These are phyloP conservation scores for Sugiyamaella floridensis DNA, from an alignment of 805 yeast genomes.

Conservation along the genomic window DNA sequence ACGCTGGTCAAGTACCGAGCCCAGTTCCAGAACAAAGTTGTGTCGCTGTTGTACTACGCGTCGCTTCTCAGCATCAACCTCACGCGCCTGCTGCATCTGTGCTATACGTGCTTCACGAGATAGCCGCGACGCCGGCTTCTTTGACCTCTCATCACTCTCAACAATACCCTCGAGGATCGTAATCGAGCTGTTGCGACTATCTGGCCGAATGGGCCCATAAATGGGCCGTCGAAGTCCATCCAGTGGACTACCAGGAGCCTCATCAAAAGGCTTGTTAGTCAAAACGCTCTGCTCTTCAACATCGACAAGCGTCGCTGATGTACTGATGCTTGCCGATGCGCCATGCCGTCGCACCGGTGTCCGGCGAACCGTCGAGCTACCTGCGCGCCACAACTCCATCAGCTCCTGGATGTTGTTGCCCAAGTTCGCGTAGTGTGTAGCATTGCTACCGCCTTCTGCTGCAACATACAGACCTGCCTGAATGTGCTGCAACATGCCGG, in stretches of 20 bases:
- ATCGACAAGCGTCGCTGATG: constrained; percentile 4
- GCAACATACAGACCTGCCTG: constrained; percentile 14
- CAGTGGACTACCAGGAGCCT: background rate
- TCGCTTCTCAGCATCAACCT: constrained; percentile 13
- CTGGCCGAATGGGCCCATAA: constrained; percentile 9
- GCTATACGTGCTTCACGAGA: constrained; percentile 20
- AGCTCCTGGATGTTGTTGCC: constrained; percentile 20
- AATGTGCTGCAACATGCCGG: constrained; percentile 16
- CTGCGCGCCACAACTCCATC: constrained; percentile 17
- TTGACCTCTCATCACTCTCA: constrained; percentile 12
- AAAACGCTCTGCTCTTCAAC: background rate
- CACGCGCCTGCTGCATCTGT: constrained; percentile 19
- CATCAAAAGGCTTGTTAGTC: background rate
- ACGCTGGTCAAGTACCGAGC: constrained; percentile 17
- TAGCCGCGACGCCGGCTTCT: constrained; percentile 1
- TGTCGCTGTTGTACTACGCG: constrained; percentile 11
- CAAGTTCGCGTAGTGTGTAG: constrained; percentile 8
- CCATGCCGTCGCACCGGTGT: background rate
- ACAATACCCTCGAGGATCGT: constrained; percentile 24
- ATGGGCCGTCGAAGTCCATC: background rate
- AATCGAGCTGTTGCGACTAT: constrained; percentile 9
- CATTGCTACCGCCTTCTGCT: background rate
- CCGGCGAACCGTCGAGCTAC: background rate
- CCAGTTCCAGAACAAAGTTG: constrained; percentile 22
- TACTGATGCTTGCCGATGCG: constrained; percentile 1